Conservation (phyloP, 345 rosid species). For the Dovyalis caffra region DNA sequence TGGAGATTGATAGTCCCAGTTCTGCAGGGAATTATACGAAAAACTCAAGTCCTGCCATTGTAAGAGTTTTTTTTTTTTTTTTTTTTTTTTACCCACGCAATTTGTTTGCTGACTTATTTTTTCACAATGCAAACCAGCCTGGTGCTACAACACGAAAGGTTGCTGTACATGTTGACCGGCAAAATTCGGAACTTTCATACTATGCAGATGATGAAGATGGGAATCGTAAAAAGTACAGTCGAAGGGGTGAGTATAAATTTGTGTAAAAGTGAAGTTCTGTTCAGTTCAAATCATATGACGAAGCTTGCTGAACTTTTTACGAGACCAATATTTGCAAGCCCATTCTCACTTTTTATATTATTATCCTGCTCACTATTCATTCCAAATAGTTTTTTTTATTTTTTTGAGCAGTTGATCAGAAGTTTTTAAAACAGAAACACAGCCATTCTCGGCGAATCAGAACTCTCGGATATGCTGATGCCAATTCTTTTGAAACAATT, state of each 20-base stretch:
- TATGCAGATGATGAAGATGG: constrained; percentile 97
- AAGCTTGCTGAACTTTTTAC: background rate
- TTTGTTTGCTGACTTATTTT: constrained; percentile 8
- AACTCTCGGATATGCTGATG: background rate
- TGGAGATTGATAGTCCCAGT: constrained; percentile 79
- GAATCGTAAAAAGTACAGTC: constrained; percentile 69
- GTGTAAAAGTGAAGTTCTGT: background rate
- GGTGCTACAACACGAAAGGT: constrained; percentile 85
- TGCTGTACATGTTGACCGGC: constrained; percentile 63
- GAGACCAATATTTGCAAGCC: background rate
- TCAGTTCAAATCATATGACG: constrained; percentile 2
- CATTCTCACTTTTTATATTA: background rate
- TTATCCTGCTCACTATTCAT: background rate
- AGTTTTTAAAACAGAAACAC: background rate
- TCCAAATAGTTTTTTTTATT: background rate
- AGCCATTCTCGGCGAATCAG: background rate
- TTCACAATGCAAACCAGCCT: constrained; percentile 47
- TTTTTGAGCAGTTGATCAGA: background rate
- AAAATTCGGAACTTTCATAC: constrained; percentile 72
- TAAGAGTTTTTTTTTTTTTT: constrained; percentile 41
- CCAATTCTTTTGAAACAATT: background rate
- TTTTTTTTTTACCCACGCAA: background rate
- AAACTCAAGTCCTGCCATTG: constrained; percentile 68
- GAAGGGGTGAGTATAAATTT: constrained; percentile 63
- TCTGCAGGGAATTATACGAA: constrained; percentile 69